Evolutionary conservation across 2,329 filamentous ascomycete species (phyloP), one percentile per base, ranked within the genome.

Genomic region (Cladosporium austrohemisphaericum): DNA sequence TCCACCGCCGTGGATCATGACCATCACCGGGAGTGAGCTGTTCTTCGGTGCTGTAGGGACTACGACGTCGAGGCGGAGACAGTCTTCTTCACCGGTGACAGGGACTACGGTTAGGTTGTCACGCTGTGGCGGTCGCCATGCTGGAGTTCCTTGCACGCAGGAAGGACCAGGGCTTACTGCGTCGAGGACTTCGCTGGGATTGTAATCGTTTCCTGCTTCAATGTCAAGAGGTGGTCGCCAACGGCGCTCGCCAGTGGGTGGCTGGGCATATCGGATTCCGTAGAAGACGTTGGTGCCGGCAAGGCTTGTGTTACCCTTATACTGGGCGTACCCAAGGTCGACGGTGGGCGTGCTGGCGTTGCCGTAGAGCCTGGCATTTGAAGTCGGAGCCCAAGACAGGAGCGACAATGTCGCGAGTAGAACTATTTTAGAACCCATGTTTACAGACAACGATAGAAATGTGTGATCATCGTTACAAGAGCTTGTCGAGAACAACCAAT

Each of bases 61-160:
- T 48, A 65, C 66, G 3, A 72, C 65, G 46, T 73, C 70, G 31
- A 71, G 51, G 29, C 68, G 65, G 40, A 72, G 49, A 52, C 70
- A 73, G 53, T 72, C 68, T 51, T 73, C 69, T 22, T 50, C 26
- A 4, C 41, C 38, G 8, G 41, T 44, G 5, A 43, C 41, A 7
- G 48, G 28, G 18, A 50, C 22, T 6, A 51, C 51, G 7, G 26
- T 49, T 5, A 49, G 50, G 26, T 26, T 56, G 26, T 43, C 46
- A 14, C 25, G 52, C 38, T 38, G 36, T 25, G 25, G 51, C 37
- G 46, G 32, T 43, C 48, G 38, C 48, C 38, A 31, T 16, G 32
- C 31, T 31, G 63, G 56, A 26, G 40, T 47, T 5, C 58, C 58
- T 51, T 65, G 63, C 11, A 50, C 20, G 10, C 47, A 50, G 10